phyloP scores from a whole-genome alignment of 805 yeast genomes.

The Candida endomychidarum region DNA sequence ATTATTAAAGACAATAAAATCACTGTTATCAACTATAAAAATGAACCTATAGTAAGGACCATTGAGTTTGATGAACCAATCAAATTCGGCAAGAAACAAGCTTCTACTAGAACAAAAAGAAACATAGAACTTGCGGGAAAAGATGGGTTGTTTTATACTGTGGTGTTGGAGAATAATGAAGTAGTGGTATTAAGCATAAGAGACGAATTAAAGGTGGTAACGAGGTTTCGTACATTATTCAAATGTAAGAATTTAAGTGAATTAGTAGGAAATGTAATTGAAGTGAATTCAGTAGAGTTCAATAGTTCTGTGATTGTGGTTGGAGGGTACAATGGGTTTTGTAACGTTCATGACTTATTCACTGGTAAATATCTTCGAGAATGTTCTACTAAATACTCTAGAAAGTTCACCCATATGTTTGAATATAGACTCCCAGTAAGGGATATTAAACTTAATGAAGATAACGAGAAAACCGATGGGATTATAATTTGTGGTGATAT shows the following conservation, averaged over 20 bases:
- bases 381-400: conserved; percentile 31
- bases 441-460: conserved; percentile 25
- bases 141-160: conserved; percentile 41
- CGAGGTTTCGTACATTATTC: conserved; percentile 22
- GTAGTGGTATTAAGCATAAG: conserved; percentile 47
- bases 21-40: conserved; percentile 24
- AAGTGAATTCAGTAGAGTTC: conserved; percentile 28
- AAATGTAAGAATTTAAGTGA: conserved; percentile 19
- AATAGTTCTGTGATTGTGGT: conserved; percentile 36
- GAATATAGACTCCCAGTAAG: conserved; percentile 25
- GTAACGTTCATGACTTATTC: conserved; percentile 41
- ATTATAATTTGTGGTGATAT: conserved; percentile 40
- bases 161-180: conserved; percentile 39
- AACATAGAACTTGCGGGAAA: conserved; percentile 31
- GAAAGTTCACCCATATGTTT: conserved; percentile 19
- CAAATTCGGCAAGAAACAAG: conserved; percentile 15
- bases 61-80: conserved; percentile 9
- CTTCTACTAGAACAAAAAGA: conserved; percentile 11
- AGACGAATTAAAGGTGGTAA: conserved; percentile 18
- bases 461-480: conserved; percentile 33
- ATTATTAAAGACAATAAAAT: conserved; percentile 20
- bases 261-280: conserved; percentile 10
- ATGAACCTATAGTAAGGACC: not conserved
- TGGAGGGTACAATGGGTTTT: conserved; percentile 44
- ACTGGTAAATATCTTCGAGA: conserved; percentile 43